Evolutionary conservation across 805 yeast genomes (phyloP), one percentile per base, ranked within the genome.

Genomic region (Ogataea trehaloabstinens): DNA sequence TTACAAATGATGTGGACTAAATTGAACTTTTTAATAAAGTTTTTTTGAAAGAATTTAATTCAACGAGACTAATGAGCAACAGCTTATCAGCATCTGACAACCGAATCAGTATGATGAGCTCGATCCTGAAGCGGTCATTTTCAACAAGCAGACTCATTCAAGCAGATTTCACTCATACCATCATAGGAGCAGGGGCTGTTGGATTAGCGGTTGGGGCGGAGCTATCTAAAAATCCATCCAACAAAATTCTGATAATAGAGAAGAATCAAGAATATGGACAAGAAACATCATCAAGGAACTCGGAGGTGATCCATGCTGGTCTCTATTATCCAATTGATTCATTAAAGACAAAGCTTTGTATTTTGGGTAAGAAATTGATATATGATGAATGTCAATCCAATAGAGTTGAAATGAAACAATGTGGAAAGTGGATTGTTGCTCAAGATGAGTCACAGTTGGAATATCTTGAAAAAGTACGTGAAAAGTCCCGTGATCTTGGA

Each of bases 281-380:
- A 48, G 96, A 89, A 52, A 87, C 95, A 0, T 82, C 95, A 5
- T 74, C 91, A n/a, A 68, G 96, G 37, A 89, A 89, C 66, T 85
- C 95, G 2, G 97, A 90, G 55, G 97, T 90, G 19, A 82, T 89
- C 18, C 97, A 89, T 62, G 95, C 95, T 0, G 96, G 96, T 0
- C 53, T 89, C 5, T 90, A 90, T 57, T 84, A 85, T 53, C 95
- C 95, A 0, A 63, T 67, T 7, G 74, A 76, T 41, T 72, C 84
- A 2, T 66, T 90, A 38, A 83, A 86, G 54, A 77, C 86, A 0
- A 61, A 68, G 47, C 61, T 89, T 20, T 90, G 96, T 52, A 67
- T 89, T 24, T 70, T 73, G 27, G 97, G 97, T 0, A 88, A 85
- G 51, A 60, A 77, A 11, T 61, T 80, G 59, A 68, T 89, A 10